A percentile compares a stretch with the other conserved stretches of the same genome.
Conservation (phyloP, 495 filamentous ascomycete species). For the Amniculicola lignicola region DNA sequence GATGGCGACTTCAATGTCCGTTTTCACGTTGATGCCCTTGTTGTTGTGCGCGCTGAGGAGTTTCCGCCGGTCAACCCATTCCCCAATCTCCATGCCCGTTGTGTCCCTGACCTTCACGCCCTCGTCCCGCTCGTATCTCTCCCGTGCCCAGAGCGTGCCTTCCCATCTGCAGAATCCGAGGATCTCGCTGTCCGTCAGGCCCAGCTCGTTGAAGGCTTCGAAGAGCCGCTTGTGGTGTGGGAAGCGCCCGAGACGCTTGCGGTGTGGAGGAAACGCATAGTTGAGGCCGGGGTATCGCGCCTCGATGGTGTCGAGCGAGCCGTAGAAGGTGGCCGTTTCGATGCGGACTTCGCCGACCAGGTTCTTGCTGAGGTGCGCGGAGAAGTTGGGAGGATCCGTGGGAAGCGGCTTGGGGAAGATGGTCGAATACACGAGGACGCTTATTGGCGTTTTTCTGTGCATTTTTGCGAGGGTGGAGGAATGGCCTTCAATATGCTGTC, state of each 20-base stretch:
- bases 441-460: constrained; percentile 57
- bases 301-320: constrained; percentile 76
- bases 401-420: constrained; percentile 57
- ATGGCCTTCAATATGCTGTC: background rate
- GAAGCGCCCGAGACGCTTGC: constrained; percentile 77
- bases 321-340: constrained; percentile 82
- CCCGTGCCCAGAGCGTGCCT: constrained; percentile 85
- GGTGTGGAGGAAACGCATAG: constrained; percentile 76
- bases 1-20: constrained; percentile 34
- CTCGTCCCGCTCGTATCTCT: constrained; percentile 78
- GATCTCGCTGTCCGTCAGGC: constrained; percentile 75
- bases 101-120: constrained; percentile 72
- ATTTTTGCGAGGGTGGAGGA: constrained; percentile 41
- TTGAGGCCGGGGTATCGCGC: constrained; percentile 89
- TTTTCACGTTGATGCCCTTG: constrained; percentile 35
- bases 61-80: constrained; percentile 48
- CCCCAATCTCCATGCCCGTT: constrained; percentile 63
- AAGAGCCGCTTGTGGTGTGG: constrained; percentile 79
- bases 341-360: constrained; percentile 86
- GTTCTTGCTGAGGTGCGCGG: constrained; percentile 58
- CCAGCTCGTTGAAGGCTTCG: constrained; percentile 72
- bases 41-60: too few species aligned
- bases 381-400: constrained; percentile 56
- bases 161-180: constrained; percentile 81
- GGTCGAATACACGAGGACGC: constrained; percentile 54